Evolutionary conservation across 352 stramenopile species (phyloP), one percentile per base, ranked within the genome.

Genomic region (Stramenopiles sp.): DNA sequence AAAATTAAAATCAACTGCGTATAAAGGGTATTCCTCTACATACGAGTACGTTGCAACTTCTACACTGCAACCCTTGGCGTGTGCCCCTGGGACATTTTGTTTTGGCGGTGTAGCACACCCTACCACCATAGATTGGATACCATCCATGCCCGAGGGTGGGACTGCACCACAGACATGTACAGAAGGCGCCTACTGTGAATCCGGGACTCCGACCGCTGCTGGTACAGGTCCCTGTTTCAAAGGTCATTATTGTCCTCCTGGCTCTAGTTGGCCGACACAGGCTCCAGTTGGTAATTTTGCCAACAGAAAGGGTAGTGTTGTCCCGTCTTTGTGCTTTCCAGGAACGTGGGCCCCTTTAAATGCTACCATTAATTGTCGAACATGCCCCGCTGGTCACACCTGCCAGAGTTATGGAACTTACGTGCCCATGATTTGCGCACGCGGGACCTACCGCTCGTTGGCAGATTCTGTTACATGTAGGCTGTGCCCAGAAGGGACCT

Each of bases 371-470:
- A 78, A 82, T 30, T 98, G 94, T 78, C 81, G 88, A 37, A 77
- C 94, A 0, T 98, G 94, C 74, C 93, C 94, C 32, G 89, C 93
- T 4, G 94, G 94, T 30, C 89, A 96, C 77, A 91, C 86, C 2
- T 97, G 92, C 75, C 79, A 91, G 0, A 86, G 84, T 1, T 98
- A 97, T 78, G 94, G 94, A 32, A 97, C 92, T 0, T 98, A 96
- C 77, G 88, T 97, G 37, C 94, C 94, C 30, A 91, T 88, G 30
- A 89, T 98, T 33, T 98, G 94, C 81, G 82, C 83, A 0, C 82
- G 82, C 37, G 94, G 94, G 1, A 93, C 83, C 32, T 98, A 97
- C 78, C 87, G 94, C 3, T 97, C 90, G 0, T 83, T 96, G 4
- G 89, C 90, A 0, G 93, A 98, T 78, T 94, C 87, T 30, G 88